Percentiles rank a stretch among this genome's conserved stretches.
phyloP scores from a whole-genome alignment of 2,329 filamentous ascomycete species.

The Ophiosphaerella herpotricha region DNA sequence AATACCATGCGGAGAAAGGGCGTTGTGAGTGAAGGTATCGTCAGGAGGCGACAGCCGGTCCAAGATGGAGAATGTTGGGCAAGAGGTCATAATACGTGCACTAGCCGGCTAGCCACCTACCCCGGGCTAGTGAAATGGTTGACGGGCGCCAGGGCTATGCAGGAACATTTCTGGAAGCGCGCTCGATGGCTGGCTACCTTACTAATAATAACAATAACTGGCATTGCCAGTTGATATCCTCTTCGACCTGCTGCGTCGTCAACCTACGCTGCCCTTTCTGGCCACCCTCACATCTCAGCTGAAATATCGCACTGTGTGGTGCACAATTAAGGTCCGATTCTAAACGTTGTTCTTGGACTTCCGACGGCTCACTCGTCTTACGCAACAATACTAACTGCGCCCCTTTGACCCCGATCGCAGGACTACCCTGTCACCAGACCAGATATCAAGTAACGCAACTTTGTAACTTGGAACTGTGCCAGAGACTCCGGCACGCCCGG shows the following conservation, averaged over 20 bases:
- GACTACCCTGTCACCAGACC: too few species aligned
- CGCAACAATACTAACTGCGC: slow-evolving; percentile 13
- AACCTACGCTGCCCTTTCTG: slow-evolving; percentile 6
- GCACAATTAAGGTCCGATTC: background rate
- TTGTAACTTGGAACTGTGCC: too few species aligned
- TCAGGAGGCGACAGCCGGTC: slow-evolving; percentile 14
- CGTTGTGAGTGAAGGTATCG: slow-evolving; percentile 1
- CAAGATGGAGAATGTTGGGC: slow-evolving; percentile 6
- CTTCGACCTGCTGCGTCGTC: slow-evolving; percentile 1
- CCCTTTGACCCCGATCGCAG: slow-evolving; percentile 1
- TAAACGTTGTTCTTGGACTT: background rate
- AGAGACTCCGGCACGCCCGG: too few species aligned
- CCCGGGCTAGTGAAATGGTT: slow-evolving; percentile 13
- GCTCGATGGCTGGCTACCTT: slow-evolving; percentile 12
- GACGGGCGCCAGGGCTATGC: slow-evolving; percentile 13
- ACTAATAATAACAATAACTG: background rate
- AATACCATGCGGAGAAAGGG: background rate
- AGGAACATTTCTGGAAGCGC: slow-evolving; percentile 21
- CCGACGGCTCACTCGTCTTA: background rate
- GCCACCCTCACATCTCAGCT: background rate
- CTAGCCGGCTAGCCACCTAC: slow-evolving; percentile 1
- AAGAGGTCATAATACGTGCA: slow-evolving; percentile 11
- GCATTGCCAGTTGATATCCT: slow-evolving; percentile 10
- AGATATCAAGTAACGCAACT: too few species aligned
- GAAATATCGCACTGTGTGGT: background rate